phyloP scores from a whole-genome alignment of 441 rosid species.

The Gossypium davidsonii region DNA sequence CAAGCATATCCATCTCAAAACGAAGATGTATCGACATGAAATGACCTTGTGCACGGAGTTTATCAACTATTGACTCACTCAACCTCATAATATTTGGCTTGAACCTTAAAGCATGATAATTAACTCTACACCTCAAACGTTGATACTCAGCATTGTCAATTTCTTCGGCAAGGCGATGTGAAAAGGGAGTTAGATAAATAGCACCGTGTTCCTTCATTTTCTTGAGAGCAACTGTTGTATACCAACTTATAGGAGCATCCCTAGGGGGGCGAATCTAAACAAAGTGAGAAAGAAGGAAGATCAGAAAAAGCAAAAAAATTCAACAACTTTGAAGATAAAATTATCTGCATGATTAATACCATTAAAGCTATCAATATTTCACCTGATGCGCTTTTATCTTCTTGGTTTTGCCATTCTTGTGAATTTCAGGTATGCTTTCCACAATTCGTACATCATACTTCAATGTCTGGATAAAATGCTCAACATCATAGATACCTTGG shows the following conservation, averaged over 20 bases:
- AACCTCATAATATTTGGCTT: conserved; percentile 87
- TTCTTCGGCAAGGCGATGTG: conserved; percentile 95
- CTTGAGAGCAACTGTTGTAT: conserved; percentile 64
- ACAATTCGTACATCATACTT: conserved; percentile 79
- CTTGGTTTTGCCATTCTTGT: conserved; percentile 77
- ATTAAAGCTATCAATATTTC: neutral
- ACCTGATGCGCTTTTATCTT: conserved; percentile 91
- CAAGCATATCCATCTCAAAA: conserved; percentile 97
- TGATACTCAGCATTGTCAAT: conserved; percentile 83
- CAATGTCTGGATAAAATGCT: conserved; percentile 69
- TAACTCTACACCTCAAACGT: conserved; percentile 80
- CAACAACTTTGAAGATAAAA: neutral
- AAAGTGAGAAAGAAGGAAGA: conserved; percentile 7
- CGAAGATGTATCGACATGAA: conserved; percentile 98
- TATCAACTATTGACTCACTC: conserved; percentile 80
- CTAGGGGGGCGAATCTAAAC: conserved; percentile 77
- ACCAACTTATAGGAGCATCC: conserved; percentile 90
- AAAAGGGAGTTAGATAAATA: conserved; percentile 89
- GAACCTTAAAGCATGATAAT: conserved; percentile 82
- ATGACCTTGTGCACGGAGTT: conserved; percentile 88
- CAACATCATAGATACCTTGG: conserved; percentile 89
- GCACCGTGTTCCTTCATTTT: conserved; percentile 92
- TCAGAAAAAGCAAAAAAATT: conserved; percentile 8
- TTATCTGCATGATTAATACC: neutral
- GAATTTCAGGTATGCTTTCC: conserved; percentile 80